Conservation (phyloP, 2,329 filamentous ascomycete species). For the Sclerotinia glacialis region DNA sequence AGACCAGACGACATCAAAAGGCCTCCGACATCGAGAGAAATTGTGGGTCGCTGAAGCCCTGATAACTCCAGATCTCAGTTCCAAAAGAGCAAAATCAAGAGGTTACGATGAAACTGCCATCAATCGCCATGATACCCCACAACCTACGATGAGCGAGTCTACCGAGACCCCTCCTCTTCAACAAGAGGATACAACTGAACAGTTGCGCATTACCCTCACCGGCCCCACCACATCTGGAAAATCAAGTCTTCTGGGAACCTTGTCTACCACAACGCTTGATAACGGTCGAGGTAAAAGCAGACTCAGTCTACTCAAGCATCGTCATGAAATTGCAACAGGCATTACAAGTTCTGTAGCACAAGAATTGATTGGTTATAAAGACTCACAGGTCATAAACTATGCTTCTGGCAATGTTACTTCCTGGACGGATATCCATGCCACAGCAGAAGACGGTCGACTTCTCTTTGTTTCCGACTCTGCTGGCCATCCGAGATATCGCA, state of each 20-base stretch:
- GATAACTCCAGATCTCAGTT: conserved; percentile 68
- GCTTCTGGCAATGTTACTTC: conserved; percentile 81
- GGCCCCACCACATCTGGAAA: conserved; percentile 91
- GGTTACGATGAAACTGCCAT: not conserved
- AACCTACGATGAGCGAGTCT: conserved; percentile 1
- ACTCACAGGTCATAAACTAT: conserved; percentile 70
- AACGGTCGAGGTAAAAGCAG: conserved; percentile 90
- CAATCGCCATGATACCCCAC: conserved; percentile 16
- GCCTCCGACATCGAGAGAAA: conserved; percentile 47
- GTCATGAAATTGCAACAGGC: conserved; percentile 88
- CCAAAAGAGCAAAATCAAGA: conserved; percentile 28
- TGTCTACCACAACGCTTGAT: conserved; percentile 84
- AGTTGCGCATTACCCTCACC: conserved; percentile 81
- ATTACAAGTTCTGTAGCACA: conserved; percentile 93
- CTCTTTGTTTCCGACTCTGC: conserved; percentile 91
- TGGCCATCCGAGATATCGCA: conserved; percentile 82
- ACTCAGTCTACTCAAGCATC: conserved; percentile 83
- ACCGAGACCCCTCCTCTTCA: not conserved
- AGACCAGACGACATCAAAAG: conserved; percentile 6
- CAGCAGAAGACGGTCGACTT: conserved; percentile 68
- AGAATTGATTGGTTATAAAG: conserved; percentile 82
- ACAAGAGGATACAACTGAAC: conserved; percentile 47
- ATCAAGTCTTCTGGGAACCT: conserved; percentile 81
- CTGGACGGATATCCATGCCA: conserved; percentile 91
- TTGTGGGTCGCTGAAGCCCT: conserved; percentile 89